phyloP scores from a whole-genome alignment of 179 eudicot genomes.

The Sideroxylon spinosum region DNA sequence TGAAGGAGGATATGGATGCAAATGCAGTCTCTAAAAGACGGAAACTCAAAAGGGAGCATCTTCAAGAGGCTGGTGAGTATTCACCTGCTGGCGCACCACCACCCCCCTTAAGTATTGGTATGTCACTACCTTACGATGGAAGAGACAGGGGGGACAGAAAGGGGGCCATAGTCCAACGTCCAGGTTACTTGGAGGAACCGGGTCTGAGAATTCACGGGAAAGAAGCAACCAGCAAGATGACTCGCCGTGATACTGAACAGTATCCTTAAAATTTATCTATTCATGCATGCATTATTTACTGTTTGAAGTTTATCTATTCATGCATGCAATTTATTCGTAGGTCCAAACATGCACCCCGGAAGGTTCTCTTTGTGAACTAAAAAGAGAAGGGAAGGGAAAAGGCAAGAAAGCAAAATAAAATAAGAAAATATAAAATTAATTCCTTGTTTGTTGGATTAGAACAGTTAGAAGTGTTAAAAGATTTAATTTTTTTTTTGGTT shows the following conservation, averaged over 20 bases:
- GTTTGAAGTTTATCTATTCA: too few relatives aligned
- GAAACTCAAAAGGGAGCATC: constrained; percentile 85
- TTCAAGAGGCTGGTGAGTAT: constrained; percentile 84
- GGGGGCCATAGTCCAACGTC: constrained; percentile 60
- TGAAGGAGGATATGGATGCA: constrained; percentile 75
- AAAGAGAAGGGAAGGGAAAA: too few relatives aligned
- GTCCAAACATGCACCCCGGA: too few relatives aligned
- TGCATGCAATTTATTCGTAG: too few relatives aligned
- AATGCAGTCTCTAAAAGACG: constrained; percentile 77
- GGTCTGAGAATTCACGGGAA: constrained; percentile 65
- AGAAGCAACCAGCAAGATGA: constrained; percentile 67
- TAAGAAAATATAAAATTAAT: too few relatives aligned
- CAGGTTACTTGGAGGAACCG: constrained; percentile 72
- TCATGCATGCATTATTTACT: neutral
- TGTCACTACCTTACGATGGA: constrained; percentile 65
- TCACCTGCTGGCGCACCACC: constrained; percentile 60
- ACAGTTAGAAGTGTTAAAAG: too few relatives aligned
- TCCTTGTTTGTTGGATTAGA: too few relatives aligned
- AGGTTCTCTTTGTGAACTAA: too few relatives aligned
- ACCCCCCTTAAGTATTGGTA: constrained; percentile 46
- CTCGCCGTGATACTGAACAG: constrained; percentile 91
- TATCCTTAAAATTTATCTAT: constrained; percentile 55
- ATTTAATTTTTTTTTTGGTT: too few relatives aligned
- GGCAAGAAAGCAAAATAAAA: too few relatives aligned
- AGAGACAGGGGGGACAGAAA: constrained; percentile 88